Percentiles rank a stretch among this genome's conserved stretches.
Conservation (phyloP, 371 early-diverging fungal genomes). For the Mortierella sp. region DNA sequence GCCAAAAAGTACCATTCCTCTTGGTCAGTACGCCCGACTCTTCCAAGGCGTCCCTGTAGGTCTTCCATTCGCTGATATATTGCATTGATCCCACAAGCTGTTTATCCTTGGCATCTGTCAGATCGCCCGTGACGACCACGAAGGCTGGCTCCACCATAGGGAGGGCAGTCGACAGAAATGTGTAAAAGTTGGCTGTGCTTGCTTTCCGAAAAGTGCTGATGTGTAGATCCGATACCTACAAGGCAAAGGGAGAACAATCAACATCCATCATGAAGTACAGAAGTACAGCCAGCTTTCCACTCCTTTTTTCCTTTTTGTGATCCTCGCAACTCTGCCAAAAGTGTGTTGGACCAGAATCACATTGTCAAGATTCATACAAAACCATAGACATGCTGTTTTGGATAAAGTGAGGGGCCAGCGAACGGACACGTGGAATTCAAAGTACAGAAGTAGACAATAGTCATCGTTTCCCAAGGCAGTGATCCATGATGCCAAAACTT, state of each 20-base stretch:
- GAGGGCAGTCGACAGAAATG: conserved; percentile 76
- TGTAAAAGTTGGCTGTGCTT: conserved; percentile 84
- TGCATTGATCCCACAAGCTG: conserved; percentile 75
- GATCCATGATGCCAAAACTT: no score
- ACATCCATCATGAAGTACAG: no score
- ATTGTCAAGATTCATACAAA: no score
- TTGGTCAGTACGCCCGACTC: conserved; percentile 59
- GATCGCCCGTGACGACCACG: conserved; percentile 80
- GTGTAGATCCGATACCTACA: conserved; percentile 87
- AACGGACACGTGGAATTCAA: no score
- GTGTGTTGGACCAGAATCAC: no score
- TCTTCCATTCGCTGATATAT: conserved; percentile 85
- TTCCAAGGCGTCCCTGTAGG: conserved; percentile 74
- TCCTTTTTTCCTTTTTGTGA: no score
- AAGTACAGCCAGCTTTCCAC: no score
- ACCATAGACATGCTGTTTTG: no score
- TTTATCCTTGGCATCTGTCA: conserved; percentile 89
- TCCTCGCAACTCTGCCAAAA: no score
- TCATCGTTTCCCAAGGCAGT: not conserved
- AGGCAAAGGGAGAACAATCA: not conserved
- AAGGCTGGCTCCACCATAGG: conserved; percentile 77
- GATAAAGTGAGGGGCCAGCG: no score
- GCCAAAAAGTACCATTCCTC: conserved; percentile 69
- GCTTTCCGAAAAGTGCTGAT: conserved; percentile 73
- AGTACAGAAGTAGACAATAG: conserved; percentile 22